These are phyloP conservation scores for Aspergillus vadensis DNA, from an alignment of 2,329 filamentous ascomycete species.

Conservation along the genomic window DNA sequence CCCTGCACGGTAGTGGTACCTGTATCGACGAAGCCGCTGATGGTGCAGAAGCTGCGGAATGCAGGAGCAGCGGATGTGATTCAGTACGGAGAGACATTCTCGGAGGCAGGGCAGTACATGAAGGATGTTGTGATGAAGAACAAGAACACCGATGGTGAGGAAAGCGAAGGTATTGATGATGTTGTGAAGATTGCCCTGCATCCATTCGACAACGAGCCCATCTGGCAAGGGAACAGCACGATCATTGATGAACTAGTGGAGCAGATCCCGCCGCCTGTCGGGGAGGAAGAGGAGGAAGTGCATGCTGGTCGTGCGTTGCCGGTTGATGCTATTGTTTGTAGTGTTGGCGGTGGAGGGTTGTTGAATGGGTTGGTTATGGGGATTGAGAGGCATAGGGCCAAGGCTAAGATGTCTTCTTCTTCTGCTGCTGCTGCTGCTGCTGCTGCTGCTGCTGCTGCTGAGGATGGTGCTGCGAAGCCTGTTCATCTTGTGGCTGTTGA, in stretches of 20 bases:
- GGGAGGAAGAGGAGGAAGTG: constrained; percentile 33
- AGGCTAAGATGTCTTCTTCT: not conserved
- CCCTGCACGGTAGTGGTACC: constrained; percentile 78
- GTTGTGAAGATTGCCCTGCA: constrained; percentile 46
- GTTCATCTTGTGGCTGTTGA: constrained; percentile 70
- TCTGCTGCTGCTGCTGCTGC: too few species aligned
- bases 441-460: too few species aligned
- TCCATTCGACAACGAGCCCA: constrained; percentile 49
- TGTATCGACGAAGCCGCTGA: constrained; percentile 63
- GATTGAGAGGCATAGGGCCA: constrained; percentile 52
- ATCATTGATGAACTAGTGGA: constrained; percentile 47
- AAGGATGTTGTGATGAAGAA: constrained; percentile 51
- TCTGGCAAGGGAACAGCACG: constrained; percentile 51
- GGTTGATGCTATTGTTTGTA: constrained; percentile 73
- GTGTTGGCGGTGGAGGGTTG: constrained; percentile 77
- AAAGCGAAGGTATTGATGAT: constrained; percentile 23
- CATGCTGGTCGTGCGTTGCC: constrained; percentile 38
- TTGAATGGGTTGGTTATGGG: constrained; percentile 75
- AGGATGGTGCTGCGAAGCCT: constrained; percentile 27
- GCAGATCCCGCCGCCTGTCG: constrained; percentile 40
- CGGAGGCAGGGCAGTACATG: constrained; percentile 69
- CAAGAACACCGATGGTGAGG: constrained; percentile 18
- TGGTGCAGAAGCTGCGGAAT: constrained; percentile 69
- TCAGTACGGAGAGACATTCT: constrained; percentile 67
- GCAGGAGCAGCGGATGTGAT: constrained; percentile 68